phyloP scores from a whole-genome alignment of 495 filamentous ascomycete species.

The Friedmanniomyces simplex region DNA sequence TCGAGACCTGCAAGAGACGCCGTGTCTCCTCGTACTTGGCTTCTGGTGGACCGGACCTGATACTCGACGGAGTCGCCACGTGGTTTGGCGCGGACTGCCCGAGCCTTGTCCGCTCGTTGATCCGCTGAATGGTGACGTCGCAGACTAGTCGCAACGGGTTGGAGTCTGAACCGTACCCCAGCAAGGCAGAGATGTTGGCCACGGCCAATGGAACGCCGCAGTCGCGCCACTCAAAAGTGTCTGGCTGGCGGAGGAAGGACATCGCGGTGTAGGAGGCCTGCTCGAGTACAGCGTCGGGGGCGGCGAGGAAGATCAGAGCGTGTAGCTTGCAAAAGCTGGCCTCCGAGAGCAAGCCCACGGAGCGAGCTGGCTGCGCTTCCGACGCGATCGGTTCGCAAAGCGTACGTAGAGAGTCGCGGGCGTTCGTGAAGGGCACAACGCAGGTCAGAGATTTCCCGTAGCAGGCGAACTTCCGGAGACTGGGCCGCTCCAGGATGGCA shows the following conservation, averaged over 20 bases:
- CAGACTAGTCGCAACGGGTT: constrained; percentile 31
- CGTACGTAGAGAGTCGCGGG: constrained; percentile 59
- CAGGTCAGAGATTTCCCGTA: constrained; percentile 40
- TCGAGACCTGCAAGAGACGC: constrained; percentile 23
- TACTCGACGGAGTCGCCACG: constrained; percentile 2
- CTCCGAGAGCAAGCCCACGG: constrained; percentile 35
- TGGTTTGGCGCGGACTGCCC: background rate
- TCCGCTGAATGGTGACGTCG: constrained; percentile 16
- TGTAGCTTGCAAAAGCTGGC: constrained; percentile 54
- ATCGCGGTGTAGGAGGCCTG: constrained; percentile 47
- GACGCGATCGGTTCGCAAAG: constrained; percentile 57
- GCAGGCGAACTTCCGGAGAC: constrained; percentile 66
- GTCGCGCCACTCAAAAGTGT: constrained; percentile 45
- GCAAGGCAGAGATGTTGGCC: constrained; percentile 44
- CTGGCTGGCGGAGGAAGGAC: constrained; percentile 32
- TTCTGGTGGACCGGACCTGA: constrained; percentile 1
- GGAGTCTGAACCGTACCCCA: constrained; percentile 49
- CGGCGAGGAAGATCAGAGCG: constrained; percentile 45
- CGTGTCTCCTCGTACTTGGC: constrained; percentile 8
- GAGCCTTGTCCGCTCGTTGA: background rate
- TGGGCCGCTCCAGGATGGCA: constrained; percentile 67
- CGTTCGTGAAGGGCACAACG: constrained; percentile 33
- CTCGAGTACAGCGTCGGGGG: constrained; percentile 34
- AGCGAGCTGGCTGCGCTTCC: constrained; percentile 24
- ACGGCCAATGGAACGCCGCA: constrained; percentile 46